These are phyloP conservation scores for Lepidopterella palustris DNA, from an alignment of 495 filamentous ascomycete species.

Conservation along the genomic window DNA sequence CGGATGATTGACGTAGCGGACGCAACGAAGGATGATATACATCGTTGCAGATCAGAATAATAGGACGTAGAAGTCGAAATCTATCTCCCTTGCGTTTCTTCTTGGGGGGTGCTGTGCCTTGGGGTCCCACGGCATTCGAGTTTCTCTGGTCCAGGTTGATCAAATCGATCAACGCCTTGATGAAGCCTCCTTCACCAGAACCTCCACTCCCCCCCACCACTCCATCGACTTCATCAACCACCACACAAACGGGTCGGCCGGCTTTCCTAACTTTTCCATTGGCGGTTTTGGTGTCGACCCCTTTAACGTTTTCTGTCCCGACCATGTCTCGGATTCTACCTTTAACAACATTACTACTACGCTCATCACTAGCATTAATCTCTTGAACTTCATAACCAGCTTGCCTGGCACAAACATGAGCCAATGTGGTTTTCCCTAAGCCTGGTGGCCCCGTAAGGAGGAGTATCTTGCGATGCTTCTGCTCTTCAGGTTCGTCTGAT, in stretches of 20 bases:
- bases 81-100: constrained; percentile 64
- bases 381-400: constrained; percentile 92
- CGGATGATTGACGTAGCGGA: constrained; percentile 68
- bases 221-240: constrained; percentile 95
- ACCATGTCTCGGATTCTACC: constrained; percentile 81
- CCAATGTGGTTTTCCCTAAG: constrained; percentile 90
- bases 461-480: constrained; percentile 74
- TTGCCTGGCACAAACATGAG: constrained; percentile 90
- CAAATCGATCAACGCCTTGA: constrained; percentile 89
- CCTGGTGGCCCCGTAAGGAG: constrained; percentile 87
- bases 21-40: constrained; percentile 88
- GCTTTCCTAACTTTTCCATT: constrained; percentile 60
- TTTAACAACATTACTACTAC: constrained; percentile 73
- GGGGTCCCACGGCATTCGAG: constrained; percentile 34
- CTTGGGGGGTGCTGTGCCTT: constrained; percentile 33
- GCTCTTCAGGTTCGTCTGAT: constrained; percentile 54
- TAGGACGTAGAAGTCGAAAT: constrained; percentile 76
- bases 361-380: constrained; percentile 79
- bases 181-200: constrained; percentile 74
- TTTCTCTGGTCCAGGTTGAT: constrained; percentile 82
- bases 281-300: constrained; percentile 58
- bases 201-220: constrained; percentile 74
- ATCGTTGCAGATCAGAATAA: constrained; percentile 95
- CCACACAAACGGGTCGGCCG: constrained; percentile 83
- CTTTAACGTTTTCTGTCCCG: constrained; percentile 86